Base-by-base conservation (phyloP, 768 basidiomycete species). In the Lactarius vividus region DNA sequence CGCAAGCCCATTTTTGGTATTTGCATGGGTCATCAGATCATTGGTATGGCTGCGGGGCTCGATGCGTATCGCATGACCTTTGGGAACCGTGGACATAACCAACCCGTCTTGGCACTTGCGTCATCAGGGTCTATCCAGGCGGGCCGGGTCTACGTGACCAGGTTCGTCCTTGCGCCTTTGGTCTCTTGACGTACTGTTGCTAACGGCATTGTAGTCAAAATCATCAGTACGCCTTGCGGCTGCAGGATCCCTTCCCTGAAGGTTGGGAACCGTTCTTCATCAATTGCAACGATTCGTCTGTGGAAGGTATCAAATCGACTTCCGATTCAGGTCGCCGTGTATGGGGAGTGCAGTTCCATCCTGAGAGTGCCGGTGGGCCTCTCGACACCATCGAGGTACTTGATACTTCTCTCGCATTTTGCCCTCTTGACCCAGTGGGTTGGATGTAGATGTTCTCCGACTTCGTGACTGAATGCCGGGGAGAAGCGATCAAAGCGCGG, bases 241-340 rank as follows among this genome's bases (percentile, higher is more conserved):
- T 98, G 60, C 88, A 89, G 67, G 96, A 98, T 73, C 91, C 94
- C 4, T 97, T 98, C 91, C 97, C 97, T 31, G 80, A 83, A 64
- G 97, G 95, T 20, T 99, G 94, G 95, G 94, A 96, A 71, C 96
- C 96, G 0, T 98, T 96, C 85, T 99, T 99, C 82, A 96, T 98
- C 81, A 99, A 98, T 79, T 97, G 94, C 79, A 98, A 98, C 73
- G 96, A 98, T 78, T 98, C 96, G 18, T 97, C 94, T 1, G 95
- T 98, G 18, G 97, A 98, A 75, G 97, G 97, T 44, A 97, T 98
- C 83, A 98, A 95, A 79, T 96, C 94, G 20, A 97, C 97, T 2
- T 74, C 80, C 0, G 90, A 88, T 11, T 95, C 94, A 28, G 94
- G 94, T 61, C 94, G 89, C 80, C 88, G 87, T 69, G 84, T 98